A percentile compares a stretch with the other conserved stretches of the same genome.
Conservation (phyloP, 768 basidiomycete genomes). For the Rhodotorula paludigena region DNA sequence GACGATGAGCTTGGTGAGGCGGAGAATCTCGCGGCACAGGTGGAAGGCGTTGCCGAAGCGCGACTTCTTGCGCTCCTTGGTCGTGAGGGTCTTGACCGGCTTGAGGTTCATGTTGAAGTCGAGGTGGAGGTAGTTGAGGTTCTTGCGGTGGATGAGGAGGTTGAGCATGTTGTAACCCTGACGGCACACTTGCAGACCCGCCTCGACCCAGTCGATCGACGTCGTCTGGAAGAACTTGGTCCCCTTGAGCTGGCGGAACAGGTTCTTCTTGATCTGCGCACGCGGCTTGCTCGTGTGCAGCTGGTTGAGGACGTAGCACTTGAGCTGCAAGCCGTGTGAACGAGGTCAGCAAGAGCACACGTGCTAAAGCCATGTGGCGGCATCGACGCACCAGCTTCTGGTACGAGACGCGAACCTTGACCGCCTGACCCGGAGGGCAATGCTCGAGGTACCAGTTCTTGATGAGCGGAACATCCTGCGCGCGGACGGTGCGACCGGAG, state of each 20-base stretch:
- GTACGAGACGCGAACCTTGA: constrained; percentile 98
- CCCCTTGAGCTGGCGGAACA: constrained; percentile 89
- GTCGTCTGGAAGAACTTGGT: constrained; percentile 99
- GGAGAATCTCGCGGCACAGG: constrained; percentile 92
- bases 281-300: constrained; percentile 82
- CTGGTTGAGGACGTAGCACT: constrained; percentile 92
- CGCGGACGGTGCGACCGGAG: constrained; percentile 84
- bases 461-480: constrained; percentile 90
- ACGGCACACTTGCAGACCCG: constrained; percentile 93
- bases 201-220: constrained; percentile 97
- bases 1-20: constrained; percentile 95
- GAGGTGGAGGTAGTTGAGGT: constrained; percentile 72
- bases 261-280: constrained; percentile 95
- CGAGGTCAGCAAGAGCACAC: background rate
- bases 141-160: constrained; percentile 94
- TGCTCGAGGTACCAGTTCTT: constrained; percentile 99
- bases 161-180: constrained; percentile 99
- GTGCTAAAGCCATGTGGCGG: background rate
- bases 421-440: constrained; percentile 89
- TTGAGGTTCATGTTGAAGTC: constrained; percentile 99
- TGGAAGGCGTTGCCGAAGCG: constrained; percentile 99
- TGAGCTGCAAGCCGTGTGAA: constrained; percentile 49
- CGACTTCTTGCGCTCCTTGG: constrained; percentile 99
- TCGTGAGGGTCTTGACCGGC: constrained; percentile 86
- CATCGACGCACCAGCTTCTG: constrained; percentile 70